Percentiles rank a stretch among this genome's conserved stretches.
Conservation (phyloP, 495 filamentous ascomycete species). For the Physcia stellaris region DNA sequence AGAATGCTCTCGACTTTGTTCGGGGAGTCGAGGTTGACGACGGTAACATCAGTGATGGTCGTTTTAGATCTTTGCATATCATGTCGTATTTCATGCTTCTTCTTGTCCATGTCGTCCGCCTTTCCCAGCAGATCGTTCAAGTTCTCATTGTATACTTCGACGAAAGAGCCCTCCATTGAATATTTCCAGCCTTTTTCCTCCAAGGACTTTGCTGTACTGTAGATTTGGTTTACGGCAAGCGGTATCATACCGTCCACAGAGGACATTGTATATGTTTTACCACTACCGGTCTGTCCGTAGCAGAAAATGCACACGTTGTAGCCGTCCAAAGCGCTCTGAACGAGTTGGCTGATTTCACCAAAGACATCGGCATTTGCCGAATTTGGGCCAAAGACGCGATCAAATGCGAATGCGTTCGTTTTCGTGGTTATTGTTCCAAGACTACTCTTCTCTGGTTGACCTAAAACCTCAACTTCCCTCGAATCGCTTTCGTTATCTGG, state of each 20-base stretch:
- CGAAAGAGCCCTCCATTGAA: constrained; percentile 84
- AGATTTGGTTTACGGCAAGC: constrained; percentile 81
- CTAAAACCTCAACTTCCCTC: constrained; percentile 72
- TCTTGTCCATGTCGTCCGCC: constrained; percentile 62
- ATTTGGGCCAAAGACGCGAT: constrained; percentile 75
- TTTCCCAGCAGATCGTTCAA: constrained; percentile 82
- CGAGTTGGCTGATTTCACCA: constrained; percentile 91
- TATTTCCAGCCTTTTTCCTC: constrained; percentile 91
- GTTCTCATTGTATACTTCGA: constrained; percentile 99
- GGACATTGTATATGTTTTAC: constrained; percentile 96
- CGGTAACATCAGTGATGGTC: constrained; percentile 68
- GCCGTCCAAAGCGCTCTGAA: constrained; percentile 90
- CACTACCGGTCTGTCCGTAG: constrained; percentile 94
- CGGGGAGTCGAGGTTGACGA: constrained; percentile 62
- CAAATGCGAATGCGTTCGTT: constrained; percentile 78
- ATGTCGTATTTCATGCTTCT: constrained; percentile 86
- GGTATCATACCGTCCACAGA: constrained; percentile 92
- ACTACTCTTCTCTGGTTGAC: constrained; percentile 71
- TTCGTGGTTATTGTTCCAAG: constrained; percentile 61
- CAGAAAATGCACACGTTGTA: constrained; percentile 99
- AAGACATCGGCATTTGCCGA: constrained; percentile 79
- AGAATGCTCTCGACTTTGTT: constrained; percentile 70
- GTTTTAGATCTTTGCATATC: constrained; percentile 72
- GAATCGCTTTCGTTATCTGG: constrained; percentile 65
- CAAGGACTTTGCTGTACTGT: constrained; percentile 65